These are phyloP conservation scores for Agaricus subrufescens DNA, from an alignment of 768 basidiomycete genomes.

Conservation along the genomic window DNA sequence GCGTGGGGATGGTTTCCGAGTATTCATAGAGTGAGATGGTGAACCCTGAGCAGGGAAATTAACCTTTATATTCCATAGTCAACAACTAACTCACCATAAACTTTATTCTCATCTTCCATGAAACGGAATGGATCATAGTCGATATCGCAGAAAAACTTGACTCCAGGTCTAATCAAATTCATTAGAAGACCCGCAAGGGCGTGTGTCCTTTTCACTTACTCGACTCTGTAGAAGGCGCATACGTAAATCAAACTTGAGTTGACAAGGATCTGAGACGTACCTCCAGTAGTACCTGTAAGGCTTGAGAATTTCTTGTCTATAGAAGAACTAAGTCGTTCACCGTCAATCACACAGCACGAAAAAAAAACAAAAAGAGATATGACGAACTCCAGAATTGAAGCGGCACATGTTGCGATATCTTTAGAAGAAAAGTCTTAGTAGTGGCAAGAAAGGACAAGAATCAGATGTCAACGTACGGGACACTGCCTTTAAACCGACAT, in stretches of 20 bases:
- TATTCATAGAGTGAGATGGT: conserved; percentile 84
- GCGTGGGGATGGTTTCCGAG: conserved; percentile 76
- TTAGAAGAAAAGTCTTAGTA: not conserved
- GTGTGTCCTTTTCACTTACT: conserved; percentile 26
- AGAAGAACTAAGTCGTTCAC: conserved; percentile 64
- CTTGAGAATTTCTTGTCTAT: conserved; percentile 73
- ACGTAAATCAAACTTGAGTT: not conserved
- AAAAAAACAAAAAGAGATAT: not conserved
- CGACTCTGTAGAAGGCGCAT: conserved; percentile 28
- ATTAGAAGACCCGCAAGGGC: not conserved
- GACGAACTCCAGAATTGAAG: conserved; percentile 87
- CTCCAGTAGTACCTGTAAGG: conserved; percentile 87
- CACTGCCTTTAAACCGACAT: conserved; percentile 48
- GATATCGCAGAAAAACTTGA: conserved; percentile 85
- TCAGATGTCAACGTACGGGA: conserved; percentile 49
- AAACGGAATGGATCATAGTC: conserved; percentile 84
- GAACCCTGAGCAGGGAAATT: conserved; percentile 47
- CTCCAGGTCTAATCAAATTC: conserved; percentile 54
- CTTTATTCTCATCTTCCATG: conserved; percentile 82
- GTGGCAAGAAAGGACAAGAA: not conserved
- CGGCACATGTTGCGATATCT: conserved; percentile 96
- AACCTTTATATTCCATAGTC: conserved; percentile 7
- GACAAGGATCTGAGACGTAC: conserved; percentile 17
- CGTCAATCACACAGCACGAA: not conserved
- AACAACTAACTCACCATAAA: conserved; percentile 55